Evolutionary conservation across 345 rosid species (phyloP), one percentile per base, ranked within the genome.

Genomic region (Boechera divaricarpa): DNA sequence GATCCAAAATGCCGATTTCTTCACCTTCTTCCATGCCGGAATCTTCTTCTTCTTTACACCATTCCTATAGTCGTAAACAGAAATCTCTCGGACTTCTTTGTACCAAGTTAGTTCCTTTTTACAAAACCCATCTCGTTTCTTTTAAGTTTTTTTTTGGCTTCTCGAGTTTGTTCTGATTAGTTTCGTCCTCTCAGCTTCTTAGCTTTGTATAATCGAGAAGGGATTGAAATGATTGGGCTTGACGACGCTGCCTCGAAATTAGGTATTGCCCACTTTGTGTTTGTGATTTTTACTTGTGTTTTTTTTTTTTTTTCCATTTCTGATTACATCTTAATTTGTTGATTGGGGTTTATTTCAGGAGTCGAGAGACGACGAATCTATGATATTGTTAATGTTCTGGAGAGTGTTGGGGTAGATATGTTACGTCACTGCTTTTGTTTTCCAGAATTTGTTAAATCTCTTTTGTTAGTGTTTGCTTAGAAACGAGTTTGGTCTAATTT

Each of bases 51-150:
- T 80, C 85, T 7, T 51, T 85, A 7, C 98, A 86, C 78, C 85
- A 83, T 44, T 48, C 82, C 5, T 94, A 94, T 47, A 89, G 94
- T 74, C 83, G 97, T 26, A 94, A 94, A 70, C 90, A 91, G 83
- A 94, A 94, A 72, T 94, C 98, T 33, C 91, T 94, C 9, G 96
- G 97, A 24, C 97, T 94, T 45, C 83, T 94, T 7, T 94, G 97
- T 77, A 85, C 98, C 57, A 94, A 91, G 98, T 91, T 79, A 2
- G 72, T 69, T 5, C 10, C 39, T 24, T 44, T 39, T 41, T 39
- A 2, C 6, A 0, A 13, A 13, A 7, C 53, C 52, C 18, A 10
- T 57, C 7, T 58, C 18, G 1, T 7, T n/a, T 31, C 29, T 1
- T 7, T 29, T 24, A 21, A 47, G 21, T 18, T 10, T 44, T 44